Evolutionary conservation across 1,284 basidiomycete genomes (phyloP).

Genomic region (Athelia sp.): DNA sequence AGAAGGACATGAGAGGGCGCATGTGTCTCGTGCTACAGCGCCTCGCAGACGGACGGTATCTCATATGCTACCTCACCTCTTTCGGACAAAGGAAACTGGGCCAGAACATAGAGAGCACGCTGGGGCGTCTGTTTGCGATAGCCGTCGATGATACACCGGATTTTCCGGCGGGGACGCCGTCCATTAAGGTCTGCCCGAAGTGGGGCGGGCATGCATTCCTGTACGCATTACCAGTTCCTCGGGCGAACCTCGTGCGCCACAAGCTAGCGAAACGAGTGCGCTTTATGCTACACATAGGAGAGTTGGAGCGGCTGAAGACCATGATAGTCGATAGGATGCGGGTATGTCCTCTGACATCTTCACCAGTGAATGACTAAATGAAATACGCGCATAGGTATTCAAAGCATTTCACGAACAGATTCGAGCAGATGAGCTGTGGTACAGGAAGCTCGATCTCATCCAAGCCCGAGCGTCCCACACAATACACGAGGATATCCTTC

Average conservation of each 20-base stretch:
- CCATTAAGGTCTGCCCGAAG: neutral
- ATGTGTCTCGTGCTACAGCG: neutral
- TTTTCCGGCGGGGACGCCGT: neutral
- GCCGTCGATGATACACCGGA: neutral
- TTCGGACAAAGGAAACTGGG: neutral
- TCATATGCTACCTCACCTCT: neutral
- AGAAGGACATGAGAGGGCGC: neutral
- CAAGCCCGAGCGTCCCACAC: too few relatives aligned
- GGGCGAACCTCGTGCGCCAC: neutral
- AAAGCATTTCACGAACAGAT: neutral
- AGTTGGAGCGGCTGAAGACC: neutral
- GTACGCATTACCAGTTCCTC: neutral
- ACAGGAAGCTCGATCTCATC: too few relatives aligned
- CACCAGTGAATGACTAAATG: too few relatives aligned
- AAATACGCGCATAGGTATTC: neutral
- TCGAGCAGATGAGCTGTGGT: neutral
- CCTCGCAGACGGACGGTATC: neutral
- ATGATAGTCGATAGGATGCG: neutral
- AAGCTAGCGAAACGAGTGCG: neutral
- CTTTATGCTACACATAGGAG: neutral
- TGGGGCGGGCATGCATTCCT: neutral
- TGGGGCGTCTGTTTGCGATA: neutral
- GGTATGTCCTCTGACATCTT: neutral
- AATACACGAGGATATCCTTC: too few relatives aligned
- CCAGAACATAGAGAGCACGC: neutral